These are phyloP conservation scores for Maudiozyma saulgeensis DNA, from an alignment of 805 yeast genomes.

Conservation along the genomic window DNA sequence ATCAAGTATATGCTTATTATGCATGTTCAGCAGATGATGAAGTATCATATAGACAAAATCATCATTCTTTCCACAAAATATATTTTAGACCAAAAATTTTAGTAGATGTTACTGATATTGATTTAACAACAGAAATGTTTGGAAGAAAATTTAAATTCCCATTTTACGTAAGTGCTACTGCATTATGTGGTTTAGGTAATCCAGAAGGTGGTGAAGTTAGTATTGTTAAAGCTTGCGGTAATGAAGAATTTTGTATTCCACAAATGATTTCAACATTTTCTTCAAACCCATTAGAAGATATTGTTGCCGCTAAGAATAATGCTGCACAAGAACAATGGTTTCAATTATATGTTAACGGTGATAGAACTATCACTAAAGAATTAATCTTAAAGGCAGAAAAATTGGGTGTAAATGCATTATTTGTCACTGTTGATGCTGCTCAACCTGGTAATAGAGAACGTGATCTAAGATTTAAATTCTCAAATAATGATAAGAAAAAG, in stretches of 20 bases:
- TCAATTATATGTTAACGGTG: conserved; percentile 78
- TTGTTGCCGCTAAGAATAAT: conserved; percentile 57
- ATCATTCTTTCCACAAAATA: conserved; percentile 33
- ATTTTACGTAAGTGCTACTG: conserved; percentile 42
- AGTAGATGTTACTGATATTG: conserved; percentile 29
- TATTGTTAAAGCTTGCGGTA: conserved; percentile 33
- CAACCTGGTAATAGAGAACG: conserved; percentile 84
- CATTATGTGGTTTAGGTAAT: conserved; percentile 36
- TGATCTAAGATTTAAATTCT: conserved; percentile 59
- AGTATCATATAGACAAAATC: conserved; percentile 36
- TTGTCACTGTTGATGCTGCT: conserved; percentile 89
- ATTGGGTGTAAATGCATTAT: conserved; percentile 73
- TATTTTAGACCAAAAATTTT: conserved; percentile 39
- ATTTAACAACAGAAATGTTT: conserved; percentile 38
- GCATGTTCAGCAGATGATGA: conserved; percentile 45
- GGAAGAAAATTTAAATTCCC: conserved; percentile 40
- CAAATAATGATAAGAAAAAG: conserved; percentile 22
- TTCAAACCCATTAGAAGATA: conserved; percentile 78
- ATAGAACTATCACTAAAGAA: conserved; percentile 50
- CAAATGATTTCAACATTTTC: conserved; percentile 93
- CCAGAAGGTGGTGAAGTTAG: conserved; percentile 34
- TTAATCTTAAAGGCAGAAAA: conserved; percentile 55
- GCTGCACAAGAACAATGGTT: conserved; percentile 72
- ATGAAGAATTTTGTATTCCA: conserved; percentile 33
- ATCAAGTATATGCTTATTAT: conserved; percentile 34